Percentiles rank a stretch among this genome's conserved stretches.
Evolutionary conservation across 2,329 filamentous ascomycete genomes (phyloP).

Genomic region (Penicillium sp.): DNA sequence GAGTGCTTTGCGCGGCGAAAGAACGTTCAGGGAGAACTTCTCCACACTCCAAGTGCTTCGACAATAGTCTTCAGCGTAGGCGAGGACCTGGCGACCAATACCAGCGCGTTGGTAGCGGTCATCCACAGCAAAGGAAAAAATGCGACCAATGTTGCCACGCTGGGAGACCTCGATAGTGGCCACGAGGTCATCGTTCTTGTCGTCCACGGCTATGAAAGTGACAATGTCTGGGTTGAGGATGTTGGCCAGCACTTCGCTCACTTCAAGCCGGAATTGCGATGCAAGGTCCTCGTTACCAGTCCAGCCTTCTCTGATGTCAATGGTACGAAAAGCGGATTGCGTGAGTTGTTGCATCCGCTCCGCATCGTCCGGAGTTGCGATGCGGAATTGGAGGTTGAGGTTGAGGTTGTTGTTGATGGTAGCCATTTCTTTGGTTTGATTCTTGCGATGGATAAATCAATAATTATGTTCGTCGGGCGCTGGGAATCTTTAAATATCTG

Average conservation of each 20-base stretch:
- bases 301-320: slow-evolving; percentile 35
- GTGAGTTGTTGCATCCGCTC: slow-evolving; percentile 34
- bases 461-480: no score
- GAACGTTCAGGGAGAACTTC: slow-evolving; percentile 22
- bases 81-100: slow-evolving; percentile 23
- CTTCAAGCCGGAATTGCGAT: slow-evolving; percentile 20
- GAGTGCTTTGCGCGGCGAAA: slow-evolving; percentile 25
- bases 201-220: slow-evolving; percentile 22
- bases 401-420: neutral
- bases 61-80: slow-evolving; percentile 27
- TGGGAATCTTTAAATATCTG: no score
- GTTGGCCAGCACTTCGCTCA: slow-evolving; percentile 20
- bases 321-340: slow-evolving; percentile 39
- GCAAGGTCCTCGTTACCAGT: slow-evolving; percentile 31
- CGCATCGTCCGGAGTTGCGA: slow-evolving; percentile 36
- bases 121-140: slow-evolving; percentile 25
- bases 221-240: slow-evolving; percentile 27
- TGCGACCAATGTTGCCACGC: slow-evolving; percentile 15
- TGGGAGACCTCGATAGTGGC: slow-evolving; percentile 21
- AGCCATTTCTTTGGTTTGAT: slow-evolving; percentile 16
- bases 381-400: slow-evolving; percentile 31
- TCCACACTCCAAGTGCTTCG: slow-evolving; percentile 19
- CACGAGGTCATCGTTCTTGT: slow-evolving; percentile 14
- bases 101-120: slow-evolving; percentile 20
- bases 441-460: no score